Evolutionary conservation across 1,284 basidiomycete genomes (phyloP).

Genomic region (Sanghuangporus sanghuang): DNA sequence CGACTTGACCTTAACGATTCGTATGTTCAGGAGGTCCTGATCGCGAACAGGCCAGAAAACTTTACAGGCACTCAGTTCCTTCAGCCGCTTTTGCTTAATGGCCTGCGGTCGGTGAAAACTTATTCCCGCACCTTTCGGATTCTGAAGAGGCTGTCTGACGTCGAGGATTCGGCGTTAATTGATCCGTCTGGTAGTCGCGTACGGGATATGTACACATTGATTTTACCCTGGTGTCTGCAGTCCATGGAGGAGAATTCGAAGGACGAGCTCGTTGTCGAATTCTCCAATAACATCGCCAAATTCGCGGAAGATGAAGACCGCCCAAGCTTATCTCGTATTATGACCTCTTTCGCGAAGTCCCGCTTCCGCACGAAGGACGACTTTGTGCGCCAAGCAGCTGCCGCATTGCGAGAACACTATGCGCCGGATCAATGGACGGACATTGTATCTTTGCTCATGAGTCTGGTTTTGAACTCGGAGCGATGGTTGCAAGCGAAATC

Average conservation of each 20-base stretch:
- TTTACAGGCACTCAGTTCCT: constrained; percentile 69
- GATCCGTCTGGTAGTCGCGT: constrained; percentile 72
- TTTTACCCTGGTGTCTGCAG: constrained; percentile 87
- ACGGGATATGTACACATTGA: constrained; percentile 78
- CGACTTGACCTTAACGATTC: constrained; percentile 72
- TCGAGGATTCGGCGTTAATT: constrained; percentile 63
- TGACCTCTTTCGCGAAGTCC: constrained; percentile 83
- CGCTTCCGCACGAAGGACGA: constrained; percentile 93
- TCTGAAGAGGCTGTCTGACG: constrained; percentile 60
- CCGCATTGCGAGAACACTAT: constrained; percentile 81
- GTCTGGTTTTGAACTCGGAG: constrained; percentile 81
- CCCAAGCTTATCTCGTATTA: constrained; percentile 77
- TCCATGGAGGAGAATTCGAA: constrained; percentile 65
- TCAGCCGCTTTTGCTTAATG: constrained; percentile 74
- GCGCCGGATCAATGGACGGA: constrained; percentile 65
- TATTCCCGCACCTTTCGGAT: constrained; percentile 65
- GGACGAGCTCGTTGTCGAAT: constrained; percentile 58
- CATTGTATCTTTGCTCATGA: constrained; percentile 77
- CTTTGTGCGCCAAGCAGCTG: constrained; percentile 86
- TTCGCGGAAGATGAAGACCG: constrained; percentile 72
- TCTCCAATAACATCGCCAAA: constrained; percentile 71
- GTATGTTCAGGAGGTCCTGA: constrained; percentile 55
- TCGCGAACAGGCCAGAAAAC: constrained; percentile 63
- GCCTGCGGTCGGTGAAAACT: constrained; percentile 77
- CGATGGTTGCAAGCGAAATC: constrained; percentile 80